Evolutionary conservation across 805 yeast species (phyloP).

Genomic region (Yarrowia osloensis): DNA sequence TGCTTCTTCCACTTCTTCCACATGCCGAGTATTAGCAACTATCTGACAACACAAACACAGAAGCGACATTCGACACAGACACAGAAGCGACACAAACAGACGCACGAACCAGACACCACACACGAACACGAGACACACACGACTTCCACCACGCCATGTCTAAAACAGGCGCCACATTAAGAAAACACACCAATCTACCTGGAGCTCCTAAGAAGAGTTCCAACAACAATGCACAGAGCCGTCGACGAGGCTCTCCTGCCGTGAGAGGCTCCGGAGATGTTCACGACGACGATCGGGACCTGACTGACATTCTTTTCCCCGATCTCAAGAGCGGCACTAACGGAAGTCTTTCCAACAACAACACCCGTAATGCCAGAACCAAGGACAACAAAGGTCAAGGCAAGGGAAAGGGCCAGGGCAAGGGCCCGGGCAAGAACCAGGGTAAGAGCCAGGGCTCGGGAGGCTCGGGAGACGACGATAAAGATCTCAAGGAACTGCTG

Average conservation of each 20-base stretch:
- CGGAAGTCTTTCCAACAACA: background rate
- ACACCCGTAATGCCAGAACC: conserved; percentile 2
- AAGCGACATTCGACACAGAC: background rate
- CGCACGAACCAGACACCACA: background rate
- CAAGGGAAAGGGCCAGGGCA: background rate
- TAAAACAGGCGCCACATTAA: conserved; percentile 20
- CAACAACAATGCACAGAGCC: background rate
- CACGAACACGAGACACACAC: background rate
- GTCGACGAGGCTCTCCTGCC: conserved; percentile 11
- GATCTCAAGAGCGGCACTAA: background rate
- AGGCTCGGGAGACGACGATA: conserved; percentile 15
- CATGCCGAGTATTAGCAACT: conserved; percentile 3
- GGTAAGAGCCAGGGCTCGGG: background rate
- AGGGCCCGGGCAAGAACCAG: background rate
- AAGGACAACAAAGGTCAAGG: conserved; percentile 9
- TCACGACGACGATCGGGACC: conserved; percentile 10
- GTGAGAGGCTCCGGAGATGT: background rate
- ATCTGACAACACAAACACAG: background rate
- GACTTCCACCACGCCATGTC: background rate
- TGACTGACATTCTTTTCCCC: conserved; percentile 22
- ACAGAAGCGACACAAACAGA: background rate
- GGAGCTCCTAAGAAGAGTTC: conserved; percentile 7
- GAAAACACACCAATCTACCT: conserved; percentile 10
- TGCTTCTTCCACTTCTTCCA: background rate
- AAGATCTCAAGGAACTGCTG: conserved; percentile 36